Evolutionary conservation across 2,329 filamentous ascomycete genomes (phyloP).

Genomic region (Coniochaeta ligniaria): DNA sequence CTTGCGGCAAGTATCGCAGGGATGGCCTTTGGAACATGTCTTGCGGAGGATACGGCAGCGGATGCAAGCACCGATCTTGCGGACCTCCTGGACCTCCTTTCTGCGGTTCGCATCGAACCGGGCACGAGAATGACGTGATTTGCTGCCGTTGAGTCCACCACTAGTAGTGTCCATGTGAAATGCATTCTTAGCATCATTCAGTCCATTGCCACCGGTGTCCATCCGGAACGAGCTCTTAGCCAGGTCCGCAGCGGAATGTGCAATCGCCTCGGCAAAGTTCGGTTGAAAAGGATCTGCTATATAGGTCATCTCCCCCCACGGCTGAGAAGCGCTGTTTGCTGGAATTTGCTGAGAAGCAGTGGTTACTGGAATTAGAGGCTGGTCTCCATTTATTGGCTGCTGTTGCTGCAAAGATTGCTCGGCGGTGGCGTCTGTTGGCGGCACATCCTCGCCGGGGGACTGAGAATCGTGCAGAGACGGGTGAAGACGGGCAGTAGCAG

Average conservation of each 20-base stretch:
- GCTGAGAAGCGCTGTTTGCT: constrained; percentile 21
- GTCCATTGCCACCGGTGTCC: constrained; percentile 29
- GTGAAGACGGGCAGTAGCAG: constrained; percentile 48
- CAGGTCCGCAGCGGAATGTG: constrained; percentile 15
- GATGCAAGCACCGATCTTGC: constrained; percentile 59
- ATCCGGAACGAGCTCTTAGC: constrained; percentile 46
- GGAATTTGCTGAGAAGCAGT: constrained; percentile 1
- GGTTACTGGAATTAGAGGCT: constrained; percentile 7
- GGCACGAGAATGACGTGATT: constrained; percentile 45
- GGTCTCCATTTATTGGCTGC: constrained; percentile 4
- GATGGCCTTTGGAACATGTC: constrained; percentile 56
- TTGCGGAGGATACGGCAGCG: constrained; percentile 60
- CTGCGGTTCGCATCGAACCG: constrained; percentile 51
- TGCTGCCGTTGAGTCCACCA: constrained; percentile 32
- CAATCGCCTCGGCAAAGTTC: constrained; percentile 14
- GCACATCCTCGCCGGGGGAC: constrained; percentile 21
- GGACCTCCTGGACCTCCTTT: constrained; percentile 58
- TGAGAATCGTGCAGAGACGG: constrained; percentile 34
- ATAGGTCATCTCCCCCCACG: constrained; percentile 49
- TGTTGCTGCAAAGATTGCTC: constrained; percentile 9
- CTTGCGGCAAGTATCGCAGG: constrained; percentile 57
- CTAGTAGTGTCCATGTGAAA: constrained; percentile 21
- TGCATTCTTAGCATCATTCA: constrained; percentile 34
- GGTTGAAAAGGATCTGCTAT: constrained; percentile 25
- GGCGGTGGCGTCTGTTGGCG: constrained; percentile 12